These are phyloP conservation scores for Entoloma clypeatum DNA, from an alignment of 1,284 basidiomycete genomes.

Conservation along the genomic window DNA sequence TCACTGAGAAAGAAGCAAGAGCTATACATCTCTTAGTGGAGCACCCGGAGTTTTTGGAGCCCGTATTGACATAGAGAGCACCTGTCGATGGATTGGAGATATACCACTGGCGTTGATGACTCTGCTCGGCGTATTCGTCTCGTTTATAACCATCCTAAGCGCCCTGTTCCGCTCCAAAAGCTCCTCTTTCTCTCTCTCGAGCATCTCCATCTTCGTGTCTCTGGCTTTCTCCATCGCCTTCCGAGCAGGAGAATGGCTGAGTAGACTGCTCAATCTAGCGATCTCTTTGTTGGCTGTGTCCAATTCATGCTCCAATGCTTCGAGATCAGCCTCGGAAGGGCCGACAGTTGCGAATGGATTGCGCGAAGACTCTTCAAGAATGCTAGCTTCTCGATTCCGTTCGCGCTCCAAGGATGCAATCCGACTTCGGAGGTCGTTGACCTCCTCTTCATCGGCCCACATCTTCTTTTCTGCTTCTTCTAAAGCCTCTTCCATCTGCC, in stretches of 20 bases:
- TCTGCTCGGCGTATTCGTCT: constrained; percentile 54
- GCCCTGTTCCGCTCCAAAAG: constrained; percentile 63
- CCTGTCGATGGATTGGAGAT: constrained; percentile 68
- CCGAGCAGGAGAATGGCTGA: constrained; percentile 72
- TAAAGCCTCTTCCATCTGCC: constrained; percentile 70
- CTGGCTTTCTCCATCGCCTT: constrained; percentile 71
- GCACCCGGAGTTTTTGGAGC: constrained; percentile 74
- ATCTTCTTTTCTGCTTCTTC: constrained; percentile 67
- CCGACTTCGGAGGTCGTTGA: constrained; percentile 50
- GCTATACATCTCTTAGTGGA: constrained; percentile 68
- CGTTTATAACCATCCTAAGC: constrained; percentile 46
- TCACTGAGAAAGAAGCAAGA: background rate
- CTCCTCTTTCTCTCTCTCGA: constrained; percentile 75
- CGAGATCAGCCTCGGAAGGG: constrained; percentile 48
- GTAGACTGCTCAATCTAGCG: constrained; percentile 62
- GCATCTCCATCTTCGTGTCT: constrained; percentile 65
- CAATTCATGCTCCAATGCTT: constrained; percentile 72
- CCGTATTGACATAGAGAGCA: constrained; percentile 61
- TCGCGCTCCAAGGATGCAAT: constrained; percentile 57
- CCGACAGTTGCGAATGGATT: constrained; percentile 27
- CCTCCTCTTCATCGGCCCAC: constrained; percentile 51
- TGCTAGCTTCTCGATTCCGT: constrained; percentile 37
- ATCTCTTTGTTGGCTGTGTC: constrained; percentile 81
- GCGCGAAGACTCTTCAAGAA: constrained; percentile 32
- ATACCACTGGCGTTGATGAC: constrained; percentile 51